Evolutionary conservation across 2,329 filamentous ascomycete genomes (phyloP), one percentile per base, ranked within the genome.

Genomic region (Pseudogymnoascus sp.): DNA sequence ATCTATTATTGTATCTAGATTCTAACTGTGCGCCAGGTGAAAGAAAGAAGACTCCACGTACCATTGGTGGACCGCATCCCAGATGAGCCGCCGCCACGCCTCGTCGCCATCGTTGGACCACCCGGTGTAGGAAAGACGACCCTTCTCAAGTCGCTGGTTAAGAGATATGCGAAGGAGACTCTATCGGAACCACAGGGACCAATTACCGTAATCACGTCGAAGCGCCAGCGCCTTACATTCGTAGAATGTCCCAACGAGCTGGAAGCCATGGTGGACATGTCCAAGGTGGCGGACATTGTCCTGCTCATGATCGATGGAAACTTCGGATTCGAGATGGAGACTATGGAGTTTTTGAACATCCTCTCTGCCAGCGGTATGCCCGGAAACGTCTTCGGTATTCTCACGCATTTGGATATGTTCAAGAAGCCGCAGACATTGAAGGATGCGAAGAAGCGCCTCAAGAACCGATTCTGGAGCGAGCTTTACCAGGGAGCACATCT

Each of bases 291-390:
- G 16, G 95, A 99, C 75, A 97, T 99, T 71, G 91, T 98, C 5
- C 82, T 99, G 61, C 83, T 99, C 64, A 95, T 99, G 90, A 99
- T 99, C 71, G 95, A 99, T 74, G 96, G 95, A 64, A 98, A 98
- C 78, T 99, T 90, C 73, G 96, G 95, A 13, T 99, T 99, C 74
- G 95, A 99, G 78, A 99, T 99, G 95, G 95, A 99, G 82, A 99
- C 95, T 0, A 99, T 99, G 95, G 95, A 99, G 77, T 99, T 99
- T 67, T 80, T 99, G 73, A 98, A 97, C 71, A 88, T 97, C 16
- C 81, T 99, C 61, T 89, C 90, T n/a, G 86, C 92, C 2, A 96
- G 90, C 31, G 95, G 95, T 76, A 98, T 99, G 93, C 95, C 96
- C 0, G 93, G 95, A 68, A 99, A 99, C 71, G 93, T 99, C 39